Evolutionary conservation across 495 filamentous ascomycete species (phyloP).

Genomic region (Penicillium samsonianum): DNA sequence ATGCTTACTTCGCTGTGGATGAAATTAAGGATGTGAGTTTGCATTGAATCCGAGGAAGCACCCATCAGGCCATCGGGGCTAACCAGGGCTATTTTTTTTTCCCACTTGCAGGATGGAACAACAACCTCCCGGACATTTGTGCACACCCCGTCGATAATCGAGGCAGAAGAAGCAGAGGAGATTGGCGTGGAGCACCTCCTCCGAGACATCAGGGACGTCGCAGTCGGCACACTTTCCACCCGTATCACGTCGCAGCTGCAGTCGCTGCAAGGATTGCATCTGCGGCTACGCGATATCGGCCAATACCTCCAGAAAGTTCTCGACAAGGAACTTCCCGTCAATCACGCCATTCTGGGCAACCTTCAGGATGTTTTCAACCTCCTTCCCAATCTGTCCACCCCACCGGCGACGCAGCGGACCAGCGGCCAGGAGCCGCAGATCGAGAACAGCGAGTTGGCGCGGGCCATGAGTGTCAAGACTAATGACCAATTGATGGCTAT

Average conservation of each 20-base stretch:
- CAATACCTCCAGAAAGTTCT: slow-evolving; percentile 95
- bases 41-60: slow-evolving; percentile 4
- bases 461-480: slow-evolving; percentile 98
- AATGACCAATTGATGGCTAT: slow-evolving; percentile 99
- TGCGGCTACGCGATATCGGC: slow-evolving; percentile 93
- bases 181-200: slow-evolving; percentile 98
- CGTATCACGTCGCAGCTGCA: slow-evolving; percentile 97
- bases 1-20: slow-evolving; percentile 98
- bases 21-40: slow-evolving; percentile 96
- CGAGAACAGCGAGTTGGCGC: slow-evolving; percentile 78
- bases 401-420: slow-evolving; percentile 54
- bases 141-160: slow-evolving; percentile 98
- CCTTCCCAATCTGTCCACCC: slow-evolving; percentile 91
- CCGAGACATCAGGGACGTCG: slow-evolving; percentile 95
- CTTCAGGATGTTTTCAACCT: slow-evolving; percentile 99
- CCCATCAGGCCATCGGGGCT: slow-evolving; percentile 6
- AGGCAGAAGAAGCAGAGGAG: slow-evolving; percentile 98
- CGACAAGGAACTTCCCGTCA: slow-evolving; percentile 86
- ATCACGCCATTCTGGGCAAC: slow-evolving; percentile 96
- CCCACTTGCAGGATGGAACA: slow-evolving; percentile 76
- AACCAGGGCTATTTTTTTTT: slow-evolving; percentile 2
- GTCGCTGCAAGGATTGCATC: slow-evolving; percentile 93
- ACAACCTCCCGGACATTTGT: slow-evolving; percentile 97
- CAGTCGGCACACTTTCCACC: slow-evolving; percentile 96
- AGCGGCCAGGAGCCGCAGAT: slow-evolving; percentile 51